A percentile compares a stretch with the other conserved stretches of the same genome.
Evolutionary conservation across 192 early-diverging fungal genomes (phyloP).

Genomic region (Coemansia sp.): DNA sequence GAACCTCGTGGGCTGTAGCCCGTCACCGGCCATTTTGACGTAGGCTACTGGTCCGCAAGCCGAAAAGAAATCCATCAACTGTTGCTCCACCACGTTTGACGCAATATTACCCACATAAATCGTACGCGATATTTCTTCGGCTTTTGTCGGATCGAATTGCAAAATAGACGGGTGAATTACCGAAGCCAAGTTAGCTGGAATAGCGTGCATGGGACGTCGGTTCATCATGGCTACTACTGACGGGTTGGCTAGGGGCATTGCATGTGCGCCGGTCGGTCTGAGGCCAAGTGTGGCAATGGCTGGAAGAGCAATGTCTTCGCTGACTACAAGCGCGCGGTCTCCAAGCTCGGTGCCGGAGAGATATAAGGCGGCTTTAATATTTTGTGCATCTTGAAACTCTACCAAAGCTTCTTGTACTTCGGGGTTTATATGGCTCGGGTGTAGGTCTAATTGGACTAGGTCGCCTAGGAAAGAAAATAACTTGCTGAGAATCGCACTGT

Average conservation of each 20-base stretch:
- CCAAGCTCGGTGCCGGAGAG: slow-evolving; percentile 70
- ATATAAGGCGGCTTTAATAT: slow-evolving; percentile 61
- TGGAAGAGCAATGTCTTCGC: slow-evolving; percentile 14
- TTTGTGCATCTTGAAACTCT: slow-evolving; percentile 58
- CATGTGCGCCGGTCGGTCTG: background rate
- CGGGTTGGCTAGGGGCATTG: slow-evolving; percentile 46
- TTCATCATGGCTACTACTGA: slow-evolving; percentile 50
- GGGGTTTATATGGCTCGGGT: slow-evolving; percentile 33
- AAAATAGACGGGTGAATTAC: slow-evolving; percentile 58
- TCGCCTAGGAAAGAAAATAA: slow-evolving; percentile 67
- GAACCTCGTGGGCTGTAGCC: slow-evolving; percentile 66
- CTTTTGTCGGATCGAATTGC: slow-evolving; percentile 66
- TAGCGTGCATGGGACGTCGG: slow-evolving; percentile 28
- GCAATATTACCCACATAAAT: slow-evolving; percentile 78
- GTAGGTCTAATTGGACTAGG: slow-evolving; percentile 38
- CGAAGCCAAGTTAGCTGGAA: slow-evolving; percentile 44
- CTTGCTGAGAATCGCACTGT: slow-evolving; percentile 55
- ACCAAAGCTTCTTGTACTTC: slow-evolving; percentile 66
- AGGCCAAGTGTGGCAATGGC: background rate
- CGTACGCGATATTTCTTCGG: slow-evolving; percentile 77
- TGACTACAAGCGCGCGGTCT: slow-evolving; percentile 66
- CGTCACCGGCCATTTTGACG: slow-evolving; percentile 79
- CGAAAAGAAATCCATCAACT: slow-evolving; percentile 65
- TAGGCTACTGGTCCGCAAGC: slow-evolving; percentile 68
- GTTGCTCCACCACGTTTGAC: slow-evolving; percentile 58